Base-by-base conservation (phyloP, 257 asterid genomes). In the Nicotiana obtusifolia region DNA sequence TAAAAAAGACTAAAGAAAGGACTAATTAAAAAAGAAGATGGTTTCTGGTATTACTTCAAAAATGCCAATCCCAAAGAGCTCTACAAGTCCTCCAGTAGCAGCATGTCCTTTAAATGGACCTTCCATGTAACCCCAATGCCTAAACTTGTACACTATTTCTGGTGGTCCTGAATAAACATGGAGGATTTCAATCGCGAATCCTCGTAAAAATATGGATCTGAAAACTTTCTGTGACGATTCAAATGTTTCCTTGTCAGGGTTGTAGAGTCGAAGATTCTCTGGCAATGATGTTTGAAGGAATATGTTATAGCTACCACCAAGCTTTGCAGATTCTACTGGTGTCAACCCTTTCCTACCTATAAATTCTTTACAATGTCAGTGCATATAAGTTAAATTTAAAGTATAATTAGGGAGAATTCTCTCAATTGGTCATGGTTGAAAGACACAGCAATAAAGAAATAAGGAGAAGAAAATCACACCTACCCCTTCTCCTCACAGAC, bases 111-210 rank as follows among this genome's bases (percentile, higher is more conserved):
- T 88, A 78, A 66, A 94, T 67, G 94, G 86, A 19, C 90, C 97
- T 41, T 94, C 97, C 88, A 92, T 83, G 84, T 84, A 87, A 24
- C 95, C 97, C 97, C 97, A 95, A 22, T 93, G 98, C 89, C 98
- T 90, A 68, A 88, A 95, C 82, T 88, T 93, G 90, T 86, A 92
- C 1, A 81, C 78, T 17, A 95, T 92, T 14, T 82, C 71, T 2
- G 98, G 97, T 37, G 94, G 95, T 10, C 97, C 98, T 10, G 98
- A 89, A 59, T 87, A 93, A 16, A 95, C 97, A 44, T 90, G 83
- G 3, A 93, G 89, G 54, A 93, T 64, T 59, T 95, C 98, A 0
- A 92, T 4, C 1, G 95, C 94, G 56, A 93, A 95, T 52, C 98
- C 97, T 0, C 95, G 88, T 0, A 93, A 91, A 53, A 93, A 92